Percentiles rank a stretch among this genome's conserved stretches.
Conservation (phyloP, 345 rosid species). For the Diplotaxis tenuifolia region DNA sequence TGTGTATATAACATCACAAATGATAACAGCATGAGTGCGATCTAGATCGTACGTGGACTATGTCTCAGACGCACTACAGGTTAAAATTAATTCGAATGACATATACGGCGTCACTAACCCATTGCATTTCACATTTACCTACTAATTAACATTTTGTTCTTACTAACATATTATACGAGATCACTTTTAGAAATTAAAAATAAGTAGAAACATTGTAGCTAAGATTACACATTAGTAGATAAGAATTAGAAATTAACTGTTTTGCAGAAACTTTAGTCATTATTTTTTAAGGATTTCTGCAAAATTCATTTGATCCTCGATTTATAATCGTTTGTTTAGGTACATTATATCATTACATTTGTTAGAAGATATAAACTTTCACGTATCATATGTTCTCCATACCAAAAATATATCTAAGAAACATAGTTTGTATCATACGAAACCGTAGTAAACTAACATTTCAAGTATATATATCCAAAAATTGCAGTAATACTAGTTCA, state of each 20-base stretch:
- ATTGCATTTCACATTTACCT: neutral
- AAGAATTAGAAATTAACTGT: too few relatives aligned
- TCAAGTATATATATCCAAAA: neutral
- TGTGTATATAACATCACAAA: conserved; percentile 20
- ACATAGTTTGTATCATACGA: neutral
- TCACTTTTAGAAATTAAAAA: neutral
- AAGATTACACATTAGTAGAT: neutral
- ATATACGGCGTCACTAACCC: neutral
- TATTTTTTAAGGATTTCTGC: neutral
- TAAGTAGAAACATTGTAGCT: neutral
- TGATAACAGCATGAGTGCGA: conserved; percentile 6
- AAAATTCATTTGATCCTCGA: neutral
- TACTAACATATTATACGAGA: neutral
- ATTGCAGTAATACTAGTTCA: too few relatives aligned
- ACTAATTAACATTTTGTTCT: too few relatives aligned
- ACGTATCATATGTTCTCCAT: neutral
- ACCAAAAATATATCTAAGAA: neutral
- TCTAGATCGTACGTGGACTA: neutral
- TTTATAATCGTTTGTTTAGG: neutral
- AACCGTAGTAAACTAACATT: neutral
- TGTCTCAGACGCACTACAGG: neutral
- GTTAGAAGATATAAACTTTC: neutral
- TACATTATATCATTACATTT: neutral
- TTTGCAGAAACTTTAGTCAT: neutral
- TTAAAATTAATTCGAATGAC: neutral